A percentile compares a stretch with the other conserved stretches of the same genome.
phyloP scores from a whole-genome alignment of 306 rosid genomes.

The Lotus japonicus region DNA sequence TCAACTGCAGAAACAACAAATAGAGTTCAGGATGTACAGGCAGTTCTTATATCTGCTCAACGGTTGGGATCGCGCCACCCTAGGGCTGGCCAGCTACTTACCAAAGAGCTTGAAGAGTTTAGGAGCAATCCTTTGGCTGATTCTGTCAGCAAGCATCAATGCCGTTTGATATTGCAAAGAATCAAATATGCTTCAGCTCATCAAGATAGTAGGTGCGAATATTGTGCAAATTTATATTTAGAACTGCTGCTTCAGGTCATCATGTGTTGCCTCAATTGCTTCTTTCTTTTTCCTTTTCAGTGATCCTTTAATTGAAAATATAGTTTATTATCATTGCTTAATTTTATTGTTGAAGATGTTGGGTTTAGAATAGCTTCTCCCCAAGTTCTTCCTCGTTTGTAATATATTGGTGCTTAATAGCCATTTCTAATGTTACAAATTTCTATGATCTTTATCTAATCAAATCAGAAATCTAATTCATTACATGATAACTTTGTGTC shows the following conservation, averaged over 20 bases:
- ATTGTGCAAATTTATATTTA: conserved; percentile 11
- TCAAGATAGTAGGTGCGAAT: conserved; percentile 63
- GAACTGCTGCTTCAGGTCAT: background rate
- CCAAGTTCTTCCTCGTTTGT: background rate
- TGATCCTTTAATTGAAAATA: background rate
- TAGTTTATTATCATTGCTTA: background rate
- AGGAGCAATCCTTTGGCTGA: conserved; percentile 64
- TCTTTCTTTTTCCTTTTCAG: background rate
- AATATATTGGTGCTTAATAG: background rate
- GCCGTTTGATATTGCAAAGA: conserved; percentile 89
- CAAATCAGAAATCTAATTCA: conserved; percentile 7
- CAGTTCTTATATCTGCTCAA: conserved; percentile 84
- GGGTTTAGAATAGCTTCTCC: conserved; percentile 1
- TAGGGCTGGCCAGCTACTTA: conserved; percentile 84
- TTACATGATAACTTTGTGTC: background rate
- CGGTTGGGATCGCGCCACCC: conserved; percentile 87
- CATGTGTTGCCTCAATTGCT: background rate
- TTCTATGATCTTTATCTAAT: background rate
- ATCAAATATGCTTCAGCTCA: conserved; percentile 74
- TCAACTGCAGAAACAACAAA: conserved; percentile 78
- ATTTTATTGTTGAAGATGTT: background rate
- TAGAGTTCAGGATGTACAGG: conserved; percentile 96
- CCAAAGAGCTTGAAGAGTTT: conserved; percentile 94
- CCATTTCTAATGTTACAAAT: conserved; percentile 6
- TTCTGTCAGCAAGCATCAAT: conserved; percentile 97